A percentile compares a stretch with the other conserved stretches of the same genome.
Conservation (phyloP, 2,329 filamentous ascomycete genomes). For the Graphilbum ipis-grandicollis region DNA sequence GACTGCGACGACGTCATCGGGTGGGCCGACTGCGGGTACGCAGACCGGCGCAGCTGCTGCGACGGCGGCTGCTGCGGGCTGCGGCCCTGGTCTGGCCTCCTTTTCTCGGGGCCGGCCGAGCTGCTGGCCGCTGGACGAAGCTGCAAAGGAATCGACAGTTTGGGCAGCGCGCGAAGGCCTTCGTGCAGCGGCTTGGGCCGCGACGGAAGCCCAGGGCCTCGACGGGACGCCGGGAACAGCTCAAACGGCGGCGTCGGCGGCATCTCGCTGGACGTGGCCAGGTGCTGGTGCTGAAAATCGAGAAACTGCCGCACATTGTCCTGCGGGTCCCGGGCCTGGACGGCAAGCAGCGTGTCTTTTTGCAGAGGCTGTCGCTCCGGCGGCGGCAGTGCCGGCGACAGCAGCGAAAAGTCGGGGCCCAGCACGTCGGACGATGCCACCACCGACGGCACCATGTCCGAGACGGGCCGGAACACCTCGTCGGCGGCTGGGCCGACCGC, state of each 20-base stretch:
- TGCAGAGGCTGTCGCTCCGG: conserved; percentile 34
- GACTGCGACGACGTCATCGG: too few relatives aligned
- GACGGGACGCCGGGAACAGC: conserved; percentile 27
- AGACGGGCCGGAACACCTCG: conserved; percentile 45
- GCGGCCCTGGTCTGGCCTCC: background rate
- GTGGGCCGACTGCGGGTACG: too few relatives aligned
- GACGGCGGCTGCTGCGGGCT: background rate
- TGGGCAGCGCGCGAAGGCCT: conserved; percentile 41
- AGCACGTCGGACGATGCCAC: conserved; percentile 85
- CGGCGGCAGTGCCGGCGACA: background rate
- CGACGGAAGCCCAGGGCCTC: conserved; percentile 11
- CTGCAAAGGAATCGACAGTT: conserved; percentile 29
- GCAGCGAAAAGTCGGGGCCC: conserved; percentile 35
- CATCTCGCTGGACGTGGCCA: conserved; percentile 30
- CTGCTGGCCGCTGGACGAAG: too few relatives aligned
- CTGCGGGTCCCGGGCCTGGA: conserved; percentile 64
- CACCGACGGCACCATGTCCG: conserved; percentile 63
- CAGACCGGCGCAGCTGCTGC: too few relatives aligned
- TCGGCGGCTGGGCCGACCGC: conserved; percentile 31
- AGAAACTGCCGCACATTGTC: conserved; percentile 90
- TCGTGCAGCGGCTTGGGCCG: conserved; percentile 25
- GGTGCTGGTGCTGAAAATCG: conserved; percentile 54
- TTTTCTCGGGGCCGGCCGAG: too few relatives aligned
- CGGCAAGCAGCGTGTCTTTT: conserved; percentile 50
- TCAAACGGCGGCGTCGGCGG: conserved; percentile 55